Evolutionary conservation across 2,329 filamentous ascomycete genomes (phyloP).

Genomic region (Colletotrichum sp.): DNA sequence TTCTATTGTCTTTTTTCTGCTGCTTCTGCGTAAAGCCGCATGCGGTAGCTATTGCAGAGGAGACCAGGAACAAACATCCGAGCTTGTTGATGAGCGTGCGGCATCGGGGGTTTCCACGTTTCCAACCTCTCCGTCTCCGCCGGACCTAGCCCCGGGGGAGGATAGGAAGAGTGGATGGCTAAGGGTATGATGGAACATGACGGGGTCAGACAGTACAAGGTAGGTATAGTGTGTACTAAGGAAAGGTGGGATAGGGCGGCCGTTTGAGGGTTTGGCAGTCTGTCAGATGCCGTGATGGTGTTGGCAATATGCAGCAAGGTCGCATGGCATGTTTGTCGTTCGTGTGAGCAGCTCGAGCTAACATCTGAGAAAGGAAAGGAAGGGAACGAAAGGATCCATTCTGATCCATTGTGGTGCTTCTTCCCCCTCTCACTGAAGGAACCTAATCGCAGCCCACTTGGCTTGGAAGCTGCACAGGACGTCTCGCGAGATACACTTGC

Average conservation of each 20-base stretch:
- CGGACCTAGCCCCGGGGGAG: neutral
- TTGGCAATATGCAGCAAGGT: neutral
- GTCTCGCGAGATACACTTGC: neutral
- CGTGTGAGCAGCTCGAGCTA: neutral
- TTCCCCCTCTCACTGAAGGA: neutral
- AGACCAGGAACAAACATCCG: neutral
- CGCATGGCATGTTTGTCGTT: neutral
- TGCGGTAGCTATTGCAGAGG: neutral
- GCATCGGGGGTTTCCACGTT: slow-evolving; percentile 4
- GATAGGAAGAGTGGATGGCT: neutral
- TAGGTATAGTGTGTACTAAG: neutral
- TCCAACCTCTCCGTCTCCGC: slow-evolving; percentile 1
- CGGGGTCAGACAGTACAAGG: neutral
- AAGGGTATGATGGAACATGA: neutral
- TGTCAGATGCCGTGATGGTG: neutral
- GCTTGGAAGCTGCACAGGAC: neutral
- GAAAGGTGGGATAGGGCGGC: neutral
- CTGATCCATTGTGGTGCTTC: neutral
- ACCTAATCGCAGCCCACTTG: neutral
- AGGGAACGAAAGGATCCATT: neutral
- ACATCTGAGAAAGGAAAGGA: neutral
- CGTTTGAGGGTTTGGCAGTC: neutral
- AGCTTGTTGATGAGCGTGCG: neutral
- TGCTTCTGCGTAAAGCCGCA: neutral
- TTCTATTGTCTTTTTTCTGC: neutral